phyloP scores from a whole-genome alignment of 176 grass and related monocot species.

The Triticum dicoccoides region DNA sequence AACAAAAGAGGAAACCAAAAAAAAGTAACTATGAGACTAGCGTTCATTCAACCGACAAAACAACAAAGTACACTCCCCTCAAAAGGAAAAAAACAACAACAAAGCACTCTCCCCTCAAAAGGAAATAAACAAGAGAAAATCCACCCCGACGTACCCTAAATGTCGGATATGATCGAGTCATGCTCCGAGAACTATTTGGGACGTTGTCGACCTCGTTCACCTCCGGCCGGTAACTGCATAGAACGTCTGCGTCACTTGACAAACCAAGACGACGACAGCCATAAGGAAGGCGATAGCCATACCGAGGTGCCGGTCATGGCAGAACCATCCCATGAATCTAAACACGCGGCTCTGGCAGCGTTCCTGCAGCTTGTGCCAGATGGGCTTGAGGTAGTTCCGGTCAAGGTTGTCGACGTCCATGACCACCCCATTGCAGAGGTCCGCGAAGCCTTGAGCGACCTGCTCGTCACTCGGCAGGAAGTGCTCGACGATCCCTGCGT shows the following conservation, averaged over 20 bases:
- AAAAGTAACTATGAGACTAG: no score
- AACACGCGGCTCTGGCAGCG: neutral
- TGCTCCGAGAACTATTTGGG: neutral
- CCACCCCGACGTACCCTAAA: no score
- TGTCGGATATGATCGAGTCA: no score
- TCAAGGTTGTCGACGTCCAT: neutral
- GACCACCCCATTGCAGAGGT: neutral
- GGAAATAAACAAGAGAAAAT: no score
- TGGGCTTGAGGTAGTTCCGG: neutral
- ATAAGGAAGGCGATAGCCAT: neutral
- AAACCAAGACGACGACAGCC: neutral
- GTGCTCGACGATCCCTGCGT: neutral
- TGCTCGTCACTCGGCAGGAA: neutral
- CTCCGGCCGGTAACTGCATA: neutral
- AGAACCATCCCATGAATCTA: no score
- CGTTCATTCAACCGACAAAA: no score
- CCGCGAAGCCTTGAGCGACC: neutral
- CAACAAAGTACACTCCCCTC: no score
- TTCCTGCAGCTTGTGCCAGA: neutral
- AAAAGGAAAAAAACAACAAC: no score
- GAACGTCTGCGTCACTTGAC: neutral
- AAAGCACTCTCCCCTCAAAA: no score
- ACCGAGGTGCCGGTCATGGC: neutral
- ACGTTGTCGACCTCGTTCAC: neutral
- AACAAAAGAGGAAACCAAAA: no score